Evolutionary conservation across 2,329 filamentous ascomycete species (phyloP).

Genomic region (Claviceps sp.): DNA sequence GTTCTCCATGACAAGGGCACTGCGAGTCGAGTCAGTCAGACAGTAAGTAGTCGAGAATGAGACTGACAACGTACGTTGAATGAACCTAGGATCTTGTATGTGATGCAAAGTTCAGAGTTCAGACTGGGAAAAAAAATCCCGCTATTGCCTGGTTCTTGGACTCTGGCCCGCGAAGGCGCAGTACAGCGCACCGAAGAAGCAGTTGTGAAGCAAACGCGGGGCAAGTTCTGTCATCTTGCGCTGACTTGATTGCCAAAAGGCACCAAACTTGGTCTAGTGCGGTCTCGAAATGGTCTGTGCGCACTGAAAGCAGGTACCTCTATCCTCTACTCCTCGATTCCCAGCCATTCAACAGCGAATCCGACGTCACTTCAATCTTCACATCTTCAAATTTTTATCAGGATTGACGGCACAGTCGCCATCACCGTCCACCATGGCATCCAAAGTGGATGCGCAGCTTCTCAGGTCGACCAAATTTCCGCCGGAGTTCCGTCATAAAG

Average conservation of each 20-base stretch:
- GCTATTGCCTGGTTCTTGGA: neutral
- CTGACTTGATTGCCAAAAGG: too few species aligned
- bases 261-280: too few species aligned
- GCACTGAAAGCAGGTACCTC: neutral
- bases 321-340: neutral
- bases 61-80: neutral
- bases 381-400: neutral
- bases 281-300: slow-evolving; percentile 3
- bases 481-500: slow-evolving; percentile 83
- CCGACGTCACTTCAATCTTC: slow-evolving; percentile 7
- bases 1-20: slow-evolving; percentile 31
- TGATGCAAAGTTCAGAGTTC: neutral
- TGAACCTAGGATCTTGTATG: neutral
- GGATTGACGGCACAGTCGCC: neutral
- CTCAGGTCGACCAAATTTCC: slow-evolving; percentile 89
- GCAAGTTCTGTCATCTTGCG: neutral
- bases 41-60: neutral
- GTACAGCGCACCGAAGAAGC: neutral
- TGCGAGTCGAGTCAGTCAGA: neutral
- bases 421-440: slow-evolving; percentile 47
- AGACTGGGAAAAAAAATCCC: too few species aligned
- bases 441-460: slow-evolving; percentile 77
- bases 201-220: neutral
- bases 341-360: slow-evolving; percentile 4
- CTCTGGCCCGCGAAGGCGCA: neutral